phyloP scores from a whole-genome alignment of 1,284 basidiomycete genomes.

The Golubevia sp. region DNA sequence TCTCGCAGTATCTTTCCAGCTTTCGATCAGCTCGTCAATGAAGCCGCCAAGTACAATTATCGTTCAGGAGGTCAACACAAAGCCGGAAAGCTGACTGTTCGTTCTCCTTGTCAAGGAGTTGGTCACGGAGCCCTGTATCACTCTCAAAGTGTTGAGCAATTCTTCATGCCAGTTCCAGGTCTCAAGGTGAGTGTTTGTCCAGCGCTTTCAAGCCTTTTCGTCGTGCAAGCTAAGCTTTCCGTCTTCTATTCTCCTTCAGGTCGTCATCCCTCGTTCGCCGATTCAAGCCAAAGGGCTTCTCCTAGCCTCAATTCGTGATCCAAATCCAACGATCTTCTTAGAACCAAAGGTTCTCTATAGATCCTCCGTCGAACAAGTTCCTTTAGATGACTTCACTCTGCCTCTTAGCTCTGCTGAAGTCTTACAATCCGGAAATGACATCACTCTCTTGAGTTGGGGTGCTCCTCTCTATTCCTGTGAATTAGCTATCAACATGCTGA shows the following conservation, averaged over 20 bases:
- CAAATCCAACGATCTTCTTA: slow-evolving; percentile 91
- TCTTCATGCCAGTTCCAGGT: slow-evolving; percentile 86
- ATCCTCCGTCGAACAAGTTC: slow-evolving; percentile 89
- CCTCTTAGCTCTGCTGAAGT: slow-evolving; percentile 80
- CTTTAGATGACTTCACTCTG: slow-evolving; percentile 80
- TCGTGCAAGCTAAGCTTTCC: not conserved
- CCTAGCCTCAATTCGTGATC: slow-evolving; percentile 81
- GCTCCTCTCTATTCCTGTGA: slow-evolving; percentile 90
- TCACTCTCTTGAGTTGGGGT: slow-evolving; percentile 88
- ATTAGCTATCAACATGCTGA: slow-evolving; percentile 73
- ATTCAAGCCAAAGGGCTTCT: slow-evolving; percentile 92
- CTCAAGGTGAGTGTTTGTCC: slow-evolving; percentile 70
- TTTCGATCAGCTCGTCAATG: slow-evolving; percentile 78
- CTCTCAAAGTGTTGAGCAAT: slow-evolving; percentile 91
- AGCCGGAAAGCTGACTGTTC: slow-evolving; percentile 82
- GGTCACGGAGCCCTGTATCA: slow-evolving; percentile 93
- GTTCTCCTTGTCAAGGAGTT: slow-evolving; percentile 82
- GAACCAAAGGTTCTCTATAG: slow-evolving; percentile 90
- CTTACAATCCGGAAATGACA: slow-evolving; percentile 74
- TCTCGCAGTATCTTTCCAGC: slow-evolving; percentile 18
- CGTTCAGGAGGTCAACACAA: slow-evolving; percentile 83
- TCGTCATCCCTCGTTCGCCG: slow-evolving; percentile 88
- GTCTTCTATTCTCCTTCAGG: slow-evolving; percentile 63
- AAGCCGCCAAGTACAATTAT: slow-evolving; percentile 90
- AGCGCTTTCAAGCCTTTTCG: not conserved